These are phyloP conservation scores for Collybiopsis confluens DNA, from an alignment of 768 basidiomycete species.

Conservation along the genomic window DNA sequence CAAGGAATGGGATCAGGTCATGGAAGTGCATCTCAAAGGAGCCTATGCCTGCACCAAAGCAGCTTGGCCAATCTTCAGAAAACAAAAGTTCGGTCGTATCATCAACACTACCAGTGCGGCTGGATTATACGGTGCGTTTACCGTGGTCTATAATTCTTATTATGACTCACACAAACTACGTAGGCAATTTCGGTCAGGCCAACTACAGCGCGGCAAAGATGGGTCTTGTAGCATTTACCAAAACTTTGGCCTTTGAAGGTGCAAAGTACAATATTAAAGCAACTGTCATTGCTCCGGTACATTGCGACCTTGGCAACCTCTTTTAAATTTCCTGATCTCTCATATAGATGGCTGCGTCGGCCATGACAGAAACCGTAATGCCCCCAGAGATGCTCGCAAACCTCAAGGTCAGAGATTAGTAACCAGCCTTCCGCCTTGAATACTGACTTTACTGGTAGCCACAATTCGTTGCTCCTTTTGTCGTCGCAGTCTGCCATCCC, in stretches of 20 bases:
- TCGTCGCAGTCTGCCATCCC: conserved; percentile 82
- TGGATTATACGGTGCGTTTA: conserved; percentile 75
- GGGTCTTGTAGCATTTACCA: conserved; percentile 89
- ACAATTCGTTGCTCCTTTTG: conserved; percentile 89
- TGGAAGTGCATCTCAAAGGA: conserved; percentile 90
- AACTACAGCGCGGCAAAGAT: conserved; percentile 99
- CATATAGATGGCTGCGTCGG: conserved; percentile 83
- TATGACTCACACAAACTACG: not conserved
- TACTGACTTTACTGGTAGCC: conserved; percentile 44
- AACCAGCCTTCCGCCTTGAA: not conserved
- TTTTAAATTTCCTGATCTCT: not conserved
- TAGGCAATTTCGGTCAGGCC: conserved; percentile 93
- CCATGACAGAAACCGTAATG: conserved; percentile 95
- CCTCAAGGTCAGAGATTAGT: conserved; percentile 51
- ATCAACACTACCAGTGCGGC: conserved; percentile 95
- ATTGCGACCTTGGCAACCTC: conserved; percentile 18
- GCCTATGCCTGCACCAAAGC: conserved; percentile 92
- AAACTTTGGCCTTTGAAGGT: conserved; percentile 90
- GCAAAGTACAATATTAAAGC: conserved; percentile 87
- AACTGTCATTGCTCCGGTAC: conserved; percentile 84
- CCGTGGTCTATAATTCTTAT: not conserved
- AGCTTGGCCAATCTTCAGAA: conserved; percentile 93
- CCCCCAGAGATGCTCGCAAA: conserved; percentile 91
- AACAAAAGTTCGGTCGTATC: conserved; percentile 91
- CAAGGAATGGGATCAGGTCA: conserved; percentile 86